Percentiles rank a stretch among this genome's conserved stretches.
phyloP scores from a whole-genome alignment of 495 filamentous ascomycete species.

The Cercophora samala region DNA sequence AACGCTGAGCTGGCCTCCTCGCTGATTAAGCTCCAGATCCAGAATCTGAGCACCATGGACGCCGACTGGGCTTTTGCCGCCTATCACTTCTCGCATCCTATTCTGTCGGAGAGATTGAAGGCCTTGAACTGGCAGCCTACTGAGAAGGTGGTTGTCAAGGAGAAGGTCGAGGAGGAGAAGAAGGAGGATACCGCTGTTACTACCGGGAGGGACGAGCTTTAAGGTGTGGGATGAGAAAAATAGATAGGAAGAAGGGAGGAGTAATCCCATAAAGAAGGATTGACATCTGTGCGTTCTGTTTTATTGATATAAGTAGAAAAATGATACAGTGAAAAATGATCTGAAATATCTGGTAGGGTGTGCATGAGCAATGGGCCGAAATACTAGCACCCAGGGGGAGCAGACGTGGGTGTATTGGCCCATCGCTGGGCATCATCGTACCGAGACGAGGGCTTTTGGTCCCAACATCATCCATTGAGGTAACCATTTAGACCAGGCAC shows the following conservation, averaged over 20 bases:
- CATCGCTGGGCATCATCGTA: too few relatives aligned
- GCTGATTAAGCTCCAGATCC: conserved; percentile 94
- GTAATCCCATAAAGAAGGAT: not conserved
- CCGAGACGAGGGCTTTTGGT: too few relatives aligned
- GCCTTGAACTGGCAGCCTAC: conserved; percentile 73
- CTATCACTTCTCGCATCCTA: conserved; percentile 98
- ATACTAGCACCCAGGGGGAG: too few relatives aligned
- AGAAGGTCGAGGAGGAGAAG: conserved; percentile 24
- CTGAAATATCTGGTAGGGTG: not conserved
- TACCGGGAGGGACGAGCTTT: conserved; percentile 40
- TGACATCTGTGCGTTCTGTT: not conserved
- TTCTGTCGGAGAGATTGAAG: conserved; percentile 86
- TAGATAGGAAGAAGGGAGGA: not conserved
- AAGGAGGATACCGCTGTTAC: conserved; percentile 36
- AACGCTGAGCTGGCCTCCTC: conserved; percentile 77
- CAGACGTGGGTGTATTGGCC: too few relatives aligned
- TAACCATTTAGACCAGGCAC: too few relatives aligned
- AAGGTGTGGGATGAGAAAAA: not conserved
- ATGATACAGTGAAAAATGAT: not conserved
- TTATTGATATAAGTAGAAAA: not conserved
- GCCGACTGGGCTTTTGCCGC: conserved; percentile 96
- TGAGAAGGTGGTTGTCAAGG: conserved; percentile 44
- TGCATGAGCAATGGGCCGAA: not conserved
- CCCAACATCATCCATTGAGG: too few relatives aligned
- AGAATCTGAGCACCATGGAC: conserved; percentile 98